A percentile compares a stretch with the other conserved stretches of the same genome.
Conservation (phyloP, 805 yeast genomes). For the Lipomyces lipofer region DNA sequence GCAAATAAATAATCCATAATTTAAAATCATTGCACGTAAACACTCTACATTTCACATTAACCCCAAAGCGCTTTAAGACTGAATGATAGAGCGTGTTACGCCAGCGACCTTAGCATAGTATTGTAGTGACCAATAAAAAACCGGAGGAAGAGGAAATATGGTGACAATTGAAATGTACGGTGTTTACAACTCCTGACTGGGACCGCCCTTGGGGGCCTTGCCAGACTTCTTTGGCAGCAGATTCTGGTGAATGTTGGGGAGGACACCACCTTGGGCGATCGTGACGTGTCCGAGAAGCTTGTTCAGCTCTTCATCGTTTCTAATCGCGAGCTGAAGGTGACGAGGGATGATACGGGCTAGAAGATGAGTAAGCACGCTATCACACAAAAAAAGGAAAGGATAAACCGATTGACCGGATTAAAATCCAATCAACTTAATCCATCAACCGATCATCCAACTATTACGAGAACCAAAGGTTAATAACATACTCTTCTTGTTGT, state of each 20-base stretch:
- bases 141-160: slow-evolving; percentile 1
- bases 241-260: slow-evolving; percentile 94
- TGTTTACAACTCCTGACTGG: slow-evolving; percentile 36
- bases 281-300: slow-evolving; percentile 90
- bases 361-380: neutral
- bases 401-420: neutral
- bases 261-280: slow-evolving; percentile 98
- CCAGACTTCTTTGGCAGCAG: slow-evolving; percentile 78
- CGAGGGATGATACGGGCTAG: slow-evolving; percentile 94
- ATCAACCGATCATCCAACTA: neutral
- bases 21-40: too few species aligned
- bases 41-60: slow-evolving; percentile 5
- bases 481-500: slow-evolving; percentile 76
- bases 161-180: slow-evolving; percentile 2
- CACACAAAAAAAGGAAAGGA: neutral
- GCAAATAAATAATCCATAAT: slow-evolving; percentile 7
- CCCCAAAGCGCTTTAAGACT: neutral
- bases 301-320: slow-evolving; percentile 98
- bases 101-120: neutral
- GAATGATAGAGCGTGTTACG: neutral
- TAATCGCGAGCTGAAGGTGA: slow-evolving; percentile 96
- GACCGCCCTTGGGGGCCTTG: slow-evolving; percentile 34
- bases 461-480: neutral
- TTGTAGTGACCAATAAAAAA: slow-evolving; percentile 8
- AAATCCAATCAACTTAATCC: neutral